Evolutionary conservation across 2,329 filamentous ascomycete species (phyloP).

Genomic region (Didymella sp.): DNA sequence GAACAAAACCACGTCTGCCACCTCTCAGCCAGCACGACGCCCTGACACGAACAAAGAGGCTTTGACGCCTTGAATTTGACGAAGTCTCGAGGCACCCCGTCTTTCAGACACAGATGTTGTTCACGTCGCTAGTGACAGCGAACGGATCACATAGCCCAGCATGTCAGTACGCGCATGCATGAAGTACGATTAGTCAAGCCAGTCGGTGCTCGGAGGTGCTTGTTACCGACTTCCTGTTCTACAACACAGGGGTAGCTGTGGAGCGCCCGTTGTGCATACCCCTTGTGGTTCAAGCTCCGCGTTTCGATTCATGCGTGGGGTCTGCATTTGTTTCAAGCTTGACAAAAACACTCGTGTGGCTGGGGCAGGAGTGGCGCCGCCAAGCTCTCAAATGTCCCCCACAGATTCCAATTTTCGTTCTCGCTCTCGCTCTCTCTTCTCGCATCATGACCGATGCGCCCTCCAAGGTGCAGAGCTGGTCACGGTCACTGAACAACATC

Average conservation of each 20-base stretch:
- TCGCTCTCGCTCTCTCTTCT: background rate
- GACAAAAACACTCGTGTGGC: conserved; percentile 1
- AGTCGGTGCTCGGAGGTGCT: background rate
- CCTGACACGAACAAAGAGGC: background rate
- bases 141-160: background rate
- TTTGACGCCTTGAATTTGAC: background rate
- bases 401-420: background rate
- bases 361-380: conserved; percentile 2
- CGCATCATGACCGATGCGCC: too few species aligned
- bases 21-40: background rate
- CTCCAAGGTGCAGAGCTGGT: background rate
- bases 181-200: background rate
- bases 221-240: background rate
- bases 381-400: background rate
- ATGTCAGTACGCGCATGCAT: background rate
- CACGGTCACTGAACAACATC: background rate
- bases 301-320: conserved; percentile 15
- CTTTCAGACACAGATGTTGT: background rate
- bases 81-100: background rate
- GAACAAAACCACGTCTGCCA: background rate
- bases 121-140: background rate
- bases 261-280: background rate
- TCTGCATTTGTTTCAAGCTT: conserved; percentile 8
- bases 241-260: background rate
- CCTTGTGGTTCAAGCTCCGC: background rate